A percentile compares a stretch with the other conserved stretches of the same genome.
Conservation (phyloP, 2,329 filamentous ascomycete genomes). For the Fusarium buharicum region DNA sequence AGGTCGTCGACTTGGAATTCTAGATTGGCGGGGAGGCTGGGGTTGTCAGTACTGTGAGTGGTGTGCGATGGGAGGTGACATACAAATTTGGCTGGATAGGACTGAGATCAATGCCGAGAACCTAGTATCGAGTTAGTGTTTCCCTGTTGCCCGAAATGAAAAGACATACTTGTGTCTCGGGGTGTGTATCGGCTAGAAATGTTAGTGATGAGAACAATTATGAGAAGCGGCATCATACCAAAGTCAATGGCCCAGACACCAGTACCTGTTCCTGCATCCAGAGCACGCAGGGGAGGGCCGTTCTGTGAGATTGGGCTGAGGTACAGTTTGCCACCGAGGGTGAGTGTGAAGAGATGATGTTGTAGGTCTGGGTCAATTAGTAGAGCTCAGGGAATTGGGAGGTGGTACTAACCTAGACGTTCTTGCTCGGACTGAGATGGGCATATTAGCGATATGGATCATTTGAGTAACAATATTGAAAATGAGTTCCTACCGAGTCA, state of each 20-base stretch:
- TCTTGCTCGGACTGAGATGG: slow-evolving; percentile 46
- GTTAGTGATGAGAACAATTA: slow-evolving; percentile 1
- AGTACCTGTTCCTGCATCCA: slow-evolving; percentile 63
- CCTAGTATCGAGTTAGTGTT: slow-evolving; percentile 19
- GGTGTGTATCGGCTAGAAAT: slow-evolving; percentile 45
- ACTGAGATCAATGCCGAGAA: slow-evolving; percentile 56
- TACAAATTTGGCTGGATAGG: slow-evolving; percentile 55
- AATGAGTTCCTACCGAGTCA: slow-evolving; percentile 39
- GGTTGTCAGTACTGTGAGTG: neutral
- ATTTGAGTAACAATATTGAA: neutral
- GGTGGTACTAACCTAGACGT: slow-evolving; percentile 41
- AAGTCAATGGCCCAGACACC: slow-evolving; percentile 60
- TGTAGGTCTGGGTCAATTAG: slow-evolving; percentile 46
- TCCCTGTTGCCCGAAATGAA: accelerated
- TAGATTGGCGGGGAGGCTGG: slow-evolving; percentile 60
- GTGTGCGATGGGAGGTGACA: neutral
- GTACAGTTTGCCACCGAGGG: slow-evolving; percentile 47
- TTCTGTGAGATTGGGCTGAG: slow-evolving; percentile 42
- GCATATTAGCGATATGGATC: slow-evolving; percentile 19
- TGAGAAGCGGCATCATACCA: slow-evolving; percentile 35
- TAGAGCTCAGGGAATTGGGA: accelerated
- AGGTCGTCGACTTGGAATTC: slow-evolving; percentile 59
- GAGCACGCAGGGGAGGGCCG: slow-evolving; percentile 44
- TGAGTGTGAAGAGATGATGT: slow-evolving; percentile 51
- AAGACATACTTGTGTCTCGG: slow-evolving; percentile 43